Evolutionary conservation across 140 eudicot species (phyloP).

Genomic region (Erigeron philadelphicus): DNA sequence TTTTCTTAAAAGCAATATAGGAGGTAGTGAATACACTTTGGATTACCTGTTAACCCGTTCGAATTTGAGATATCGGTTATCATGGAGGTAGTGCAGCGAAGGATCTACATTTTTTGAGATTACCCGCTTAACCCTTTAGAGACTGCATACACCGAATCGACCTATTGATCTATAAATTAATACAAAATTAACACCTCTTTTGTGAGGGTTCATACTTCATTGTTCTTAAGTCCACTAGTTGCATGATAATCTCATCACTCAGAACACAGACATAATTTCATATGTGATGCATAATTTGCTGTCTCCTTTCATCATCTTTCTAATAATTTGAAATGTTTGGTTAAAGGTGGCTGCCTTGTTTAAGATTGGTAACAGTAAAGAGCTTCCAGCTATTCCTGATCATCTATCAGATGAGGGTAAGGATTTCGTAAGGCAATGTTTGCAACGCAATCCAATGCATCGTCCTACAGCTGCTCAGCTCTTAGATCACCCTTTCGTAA

Average conservation of each 20-base stretch:
- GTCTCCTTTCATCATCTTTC: not conserved
- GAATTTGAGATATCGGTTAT: too few species aligned
- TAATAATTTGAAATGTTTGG: slow-evolving; percentile 21
- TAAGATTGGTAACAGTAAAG: slow-evolving; percentile 88
- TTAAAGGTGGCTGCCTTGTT: slow-evolving; percentile 87
- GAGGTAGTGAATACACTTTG: too few species aligned
- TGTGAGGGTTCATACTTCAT: not conserved
- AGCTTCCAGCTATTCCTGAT: slow-evolving; percentile 80
- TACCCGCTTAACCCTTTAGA: not conserved
- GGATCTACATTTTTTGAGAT: too few species aligned
- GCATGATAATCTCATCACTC: not conserved
- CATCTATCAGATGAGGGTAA: slow-evolving; percentile 81
- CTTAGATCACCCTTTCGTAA: slow-evolving; percentile 77
- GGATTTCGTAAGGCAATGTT: slow-evolving; percentile 71
- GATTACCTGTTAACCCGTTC: too few species aligned
- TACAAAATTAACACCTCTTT: not conserved
- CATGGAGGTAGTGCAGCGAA: too few species aligned
- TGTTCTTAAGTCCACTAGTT: slow-evolving; percentile 3
- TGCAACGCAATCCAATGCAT: slow-evolving; percentile 72
- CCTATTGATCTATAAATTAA: not conserved
- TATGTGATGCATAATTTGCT: not conserved
- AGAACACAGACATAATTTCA: not conserved
- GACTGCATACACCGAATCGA: not conserved
- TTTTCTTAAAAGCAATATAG: too few species aligned
- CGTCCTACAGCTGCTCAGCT: slow-evolving; percentile 82